Percentiles rank a stretch among this genome's conserved stretches.
Evolutionary conservation across 371 early-diverging fungal genomes (phyloP).

Genomic region (Rhizopus sp.): DNA sequence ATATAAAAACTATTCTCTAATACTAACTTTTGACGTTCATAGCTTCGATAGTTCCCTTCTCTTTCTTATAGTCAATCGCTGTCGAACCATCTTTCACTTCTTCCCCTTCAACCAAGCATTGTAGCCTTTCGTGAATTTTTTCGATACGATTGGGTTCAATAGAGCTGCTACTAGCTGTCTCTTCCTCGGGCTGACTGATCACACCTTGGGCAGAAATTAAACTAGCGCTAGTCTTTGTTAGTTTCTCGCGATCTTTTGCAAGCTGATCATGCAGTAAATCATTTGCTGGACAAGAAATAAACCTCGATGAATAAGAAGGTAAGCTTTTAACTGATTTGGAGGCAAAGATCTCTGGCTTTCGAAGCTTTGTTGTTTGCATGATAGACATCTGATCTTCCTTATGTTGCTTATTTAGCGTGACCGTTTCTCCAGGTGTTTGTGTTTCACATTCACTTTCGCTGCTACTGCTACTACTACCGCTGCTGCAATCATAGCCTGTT

Average conservation of each 20-base stretch:
- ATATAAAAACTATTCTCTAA: neutral
- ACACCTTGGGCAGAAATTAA: conserved; percentile 33
- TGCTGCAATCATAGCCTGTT: too few species aligned
- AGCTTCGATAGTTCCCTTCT: conserved; percentile 10
- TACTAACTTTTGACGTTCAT: conserved; percentile 19
- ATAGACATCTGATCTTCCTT: conserved; percentile 11
- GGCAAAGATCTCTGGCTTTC: conserved; percentile 22
- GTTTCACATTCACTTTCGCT: too few species aligned
- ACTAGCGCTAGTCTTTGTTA: conserved; percentile 18
- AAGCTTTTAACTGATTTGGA: conserved; percentile 15
- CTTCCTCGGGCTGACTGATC: conserved; percentile 25
- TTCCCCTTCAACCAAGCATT: conserved; percentile 21
- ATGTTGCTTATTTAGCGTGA: too few species aligned
- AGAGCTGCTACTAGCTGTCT: neutral
- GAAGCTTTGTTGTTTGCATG: conserved; percentile 17
- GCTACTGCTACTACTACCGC: too few species aligned
- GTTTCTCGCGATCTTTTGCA: conserved; percentile 25
- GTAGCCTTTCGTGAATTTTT: conserved; percentile 27
- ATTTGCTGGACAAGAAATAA: conserved; percentile 12
- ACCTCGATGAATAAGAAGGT: conserved; percentile 3
- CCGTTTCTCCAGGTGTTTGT: too few species aligned
- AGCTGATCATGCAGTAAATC: conserved; percentile 33
- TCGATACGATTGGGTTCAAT: conserved; percentile 9
- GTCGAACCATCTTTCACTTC: neutral
- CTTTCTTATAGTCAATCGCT: conserved; percentile 13